phyloP scores from a whole-genome alignment of 257 asterid genomes.

The Solanum lycopersicoides region DNA sequence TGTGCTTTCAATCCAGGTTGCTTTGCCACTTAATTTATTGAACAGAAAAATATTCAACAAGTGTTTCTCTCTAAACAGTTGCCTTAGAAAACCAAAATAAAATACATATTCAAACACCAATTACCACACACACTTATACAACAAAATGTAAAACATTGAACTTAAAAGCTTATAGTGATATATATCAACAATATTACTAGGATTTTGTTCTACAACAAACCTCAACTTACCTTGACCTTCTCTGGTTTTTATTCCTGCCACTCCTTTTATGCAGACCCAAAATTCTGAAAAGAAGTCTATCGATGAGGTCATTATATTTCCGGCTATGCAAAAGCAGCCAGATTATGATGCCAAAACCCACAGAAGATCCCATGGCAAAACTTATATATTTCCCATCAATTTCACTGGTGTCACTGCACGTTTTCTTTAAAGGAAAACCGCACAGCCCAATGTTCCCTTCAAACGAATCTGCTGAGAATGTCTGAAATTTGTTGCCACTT shows the following conservation, averaged over 20 bases:
- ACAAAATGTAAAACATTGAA: neutral
- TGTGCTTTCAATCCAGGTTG: neutral
- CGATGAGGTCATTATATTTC: neutral
- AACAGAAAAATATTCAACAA: neutral
- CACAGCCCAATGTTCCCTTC: slow-evolving; percentile 15
- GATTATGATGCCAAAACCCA: neutral
- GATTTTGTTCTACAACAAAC: neutral
- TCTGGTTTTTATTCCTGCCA: neutral
- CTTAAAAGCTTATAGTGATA: neutral
- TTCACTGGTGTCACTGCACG: neutral
- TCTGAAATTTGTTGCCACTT: slow-evolving; percentile 8
- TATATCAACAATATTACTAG: neutral
- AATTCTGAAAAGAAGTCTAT: neutral
- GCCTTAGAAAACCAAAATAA: neutral
- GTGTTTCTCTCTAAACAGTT: neutral
- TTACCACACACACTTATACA: neutral
- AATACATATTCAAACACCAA: neutral
- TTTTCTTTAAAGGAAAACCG: neutral
- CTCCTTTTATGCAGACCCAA: neutral
- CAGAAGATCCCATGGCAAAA: neutral
- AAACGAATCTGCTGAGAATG: slow-evolving; percentile 10
- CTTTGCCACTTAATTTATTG: neutral
- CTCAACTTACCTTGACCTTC: neutral
- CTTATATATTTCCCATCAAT: neutral
- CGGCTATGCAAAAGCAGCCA: neutral